These are phyloP conservation scores for Salix purpurea DNA, from an alignment of 345 rosid species.

Conservation along the genomic window DNA sequence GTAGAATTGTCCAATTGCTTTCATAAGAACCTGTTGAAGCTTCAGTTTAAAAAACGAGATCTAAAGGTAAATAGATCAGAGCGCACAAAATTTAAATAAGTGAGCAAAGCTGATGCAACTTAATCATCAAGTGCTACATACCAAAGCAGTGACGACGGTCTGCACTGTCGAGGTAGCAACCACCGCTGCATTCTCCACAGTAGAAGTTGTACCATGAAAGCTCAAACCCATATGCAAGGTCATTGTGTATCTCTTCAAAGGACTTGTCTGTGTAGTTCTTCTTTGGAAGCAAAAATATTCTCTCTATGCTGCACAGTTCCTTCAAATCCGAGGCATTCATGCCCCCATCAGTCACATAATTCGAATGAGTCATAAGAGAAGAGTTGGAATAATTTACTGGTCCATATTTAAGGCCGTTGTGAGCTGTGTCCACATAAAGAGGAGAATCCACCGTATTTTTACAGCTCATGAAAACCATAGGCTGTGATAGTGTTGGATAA, in stretches of 20 bases:
- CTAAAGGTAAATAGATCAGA: no score
- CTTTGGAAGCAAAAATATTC: neutral
- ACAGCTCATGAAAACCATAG: neutral
- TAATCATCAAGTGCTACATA: no score
- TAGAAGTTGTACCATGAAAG: neutral
- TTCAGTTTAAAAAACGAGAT: no score
- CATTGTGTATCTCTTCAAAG: neutral
- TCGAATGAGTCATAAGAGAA: neutral
- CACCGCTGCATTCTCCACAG: fast-evolving
- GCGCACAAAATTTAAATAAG: no score
- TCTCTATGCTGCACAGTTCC: neutral
- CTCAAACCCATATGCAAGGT: conserved; percentile 4
- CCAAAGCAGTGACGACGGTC: no score
- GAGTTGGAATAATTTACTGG: no score
- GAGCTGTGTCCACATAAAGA: neutral
- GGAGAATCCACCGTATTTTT: neutral
- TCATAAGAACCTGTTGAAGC: no score
- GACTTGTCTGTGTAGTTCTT: neutral
- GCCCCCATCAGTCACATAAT: neutral
- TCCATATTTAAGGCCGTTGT: no score
- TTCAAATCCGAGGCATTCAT: neutral
- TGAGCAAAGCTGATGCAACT: no score
- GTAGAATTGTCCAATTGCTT: no score
- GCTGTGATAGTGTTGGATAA: neutral
- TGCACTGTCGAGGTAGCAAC: no score